Evolutionary conservation across 192 early-diverging fungal species (phyloP).

Genomic region (Linnemannia schmuckeri): DNA sequence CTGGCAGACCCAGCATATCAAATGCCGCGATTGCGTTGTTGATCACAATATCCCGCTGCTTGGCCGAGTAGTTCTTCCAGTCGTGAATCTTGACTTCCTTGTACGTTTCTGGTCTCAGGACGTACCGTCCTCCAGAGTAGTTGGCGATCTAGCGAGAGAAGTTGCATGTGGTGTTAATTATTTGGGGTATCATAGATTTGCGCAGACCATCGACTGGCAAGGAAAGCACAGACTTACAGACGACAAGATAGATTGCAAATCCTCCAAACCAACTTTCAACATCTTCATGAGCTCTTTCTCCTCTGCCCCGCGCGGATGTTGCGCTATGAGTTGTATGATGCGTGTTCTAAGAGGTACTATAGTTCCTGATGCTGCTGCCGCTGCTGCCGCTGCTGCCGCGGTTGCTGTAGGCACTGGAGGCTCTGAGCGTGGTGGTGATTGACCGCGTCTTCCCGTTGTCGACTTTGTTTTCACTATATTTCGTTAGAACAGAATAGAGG

Average conservation of each 20-base stretch:
- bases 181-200: not conserved
- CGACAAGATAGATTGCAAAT: slow-evolving; percentile 32
- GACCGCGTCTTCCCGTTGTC: slow-evolving; percentile 21
- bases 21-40: slow-evolving; percentile 64
- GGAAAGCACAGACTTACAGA: slow-evolving; percentile 15
- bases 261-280: slow-evolving; percentile 15
- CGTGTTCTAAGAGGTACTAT: slow-evolving; percentile 41
- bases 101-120: slow-evolving; percentile 62
- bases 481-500: not conserved
- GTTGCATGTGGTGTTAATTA: not conserved
- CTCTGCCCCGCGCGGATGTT: slow-evolving; percentile 28
- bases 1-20: slow-evolving; percentile 60
- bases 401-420: slow-evolving; percentile 14
- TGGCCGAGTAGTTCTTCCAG: slow-evolving; percentile 64
- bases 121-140: slow-evolving; percentile 45
- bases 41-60: slow-evolving; percentile 53
- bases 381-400: slow-evolving; percentile 8
- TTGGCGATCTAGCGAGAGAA: slow-evolving; percentile 27
- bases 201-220: not conserved
- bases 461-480: slow-evolving; percentile 33
- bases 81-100: slow-evolving; percentile 63
- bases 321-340: slow-evolving; percentile 41
- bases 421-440: slow-evolving; percentile 34
- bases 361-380: slow-evolving; percentile 27
- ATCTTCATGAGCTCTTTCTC: slow-evolving; percentile 25